phyloP scores from a whole-genome alignment of 2,329 filamentous ascomycete species.

The Aspergillus terreus region DNA sequence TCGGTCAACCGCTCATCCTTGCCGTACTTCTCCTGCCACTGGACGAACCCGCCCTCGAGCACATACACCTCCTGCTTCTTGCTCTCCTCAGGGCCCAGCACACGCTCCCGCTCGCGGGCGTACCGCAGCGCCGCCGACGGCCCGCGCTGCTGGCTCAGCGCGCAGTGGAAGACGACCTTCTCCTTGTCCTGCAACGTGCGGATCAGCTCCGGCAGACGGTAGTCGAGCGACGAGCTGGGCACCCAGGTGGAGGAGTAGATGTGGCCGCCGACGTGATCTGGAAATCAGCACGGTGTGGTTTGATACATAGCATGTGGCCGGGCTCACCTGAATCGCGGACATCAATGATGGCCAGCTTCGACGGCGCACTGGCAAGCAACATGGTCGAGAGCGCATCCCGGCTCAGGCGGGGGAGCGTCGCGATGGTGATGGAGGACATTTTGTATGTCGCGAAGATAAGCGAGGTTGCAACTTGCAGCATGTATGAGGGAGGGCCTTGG shows the following conservation, averaged over 20 bases:
- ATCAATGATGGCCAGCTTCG: constrained; percentile 71
- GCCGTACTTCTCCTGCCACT: constrained; percentile 82
- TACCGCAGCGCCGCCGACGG: constrained; percentile 81
- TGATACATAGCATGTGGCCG: neutral
- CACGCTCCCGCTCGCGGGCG: constrained; percentile 57
- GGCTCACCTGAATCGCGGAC: constrained; percentile 70
- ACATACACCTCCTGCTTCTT: constrained; percentile 70
- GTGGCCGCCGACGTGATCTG: constrained; percentile 88
- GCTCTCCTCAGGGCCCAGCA: constrained; percentile 41
- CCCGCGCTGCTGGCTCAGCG: constrained; percentile 84
- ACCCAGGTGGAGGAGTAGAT: constrained; percentile 74
- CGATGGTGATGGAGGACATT: constrained; percentile 56
- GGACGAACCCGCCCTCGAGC: constrained; percentile 76
- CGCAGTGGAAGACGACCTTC: constrained; percentile 90
- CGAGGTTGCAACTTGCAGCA: no score
- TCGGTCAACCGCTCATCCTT: constrained; percentile 77
- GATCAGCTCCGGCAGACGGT: constrained; percentile 76
- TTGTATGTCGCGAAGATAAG: neutral
- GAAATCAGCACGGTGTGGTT: neutral
- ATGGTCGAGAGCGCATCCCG: constrained; percentile 65
- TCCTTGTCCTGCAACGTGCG: constrained; percentile 72
- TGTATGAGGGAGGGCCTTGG: neutral
- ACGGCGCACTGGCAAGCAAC: constrained; percentile 51
- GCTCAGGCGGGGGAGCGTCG: constrained; percentile 63
- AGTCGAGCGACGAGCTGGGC: constrained; percentile 69